A percentile compares a stretch with the other conserved stretches of the same genome.
Evolutionary conservation across 2,329 filamentous ascomycete species (phyloP).

Genomic region (Aspergillus floridensis): DNA sequence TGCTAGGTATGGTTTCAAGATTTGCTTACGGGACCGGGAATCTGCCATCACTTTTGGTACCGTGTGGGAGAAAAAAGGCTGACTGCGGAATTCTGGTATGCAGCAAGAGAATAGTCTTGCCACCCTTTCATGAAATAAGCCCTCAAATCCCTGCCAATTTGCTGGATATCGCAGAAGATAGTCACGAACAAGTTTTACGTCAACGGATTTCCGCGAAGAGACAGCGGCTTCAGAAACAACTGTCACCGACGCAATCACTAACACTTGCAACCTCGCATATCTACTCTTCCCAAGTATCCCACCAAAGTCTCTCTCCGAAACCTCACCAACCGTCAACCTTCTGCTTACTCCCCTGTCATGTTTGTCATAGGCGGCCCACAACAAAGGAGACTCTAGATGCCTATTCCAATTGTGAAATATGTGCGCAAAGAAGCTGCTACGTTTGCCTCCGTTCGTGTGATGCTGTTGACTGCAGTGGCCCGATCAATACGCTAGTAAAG

Average conservation of each 20-base stretch:
- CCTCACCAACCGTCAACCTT: constrained; percentile 21
- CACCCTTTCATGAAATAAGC: constrained; percentile 16
- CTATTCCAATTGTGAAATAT: constrained; percentile 43
- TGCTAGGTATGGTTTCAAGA: constrained; percentile 3
- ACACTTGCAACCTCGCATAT: constrained; percentile 2
- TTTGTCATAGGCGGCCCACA: constrained; percentile 42
- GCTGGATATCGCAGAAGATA: constrained; percentile 10
- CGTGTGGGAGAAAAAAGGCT: neutral
- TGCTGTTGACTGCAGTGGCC: constrained; percentile 27
- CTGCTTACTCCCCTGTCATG: constrained; percentile 40
- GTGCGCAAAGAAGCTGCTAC: constrained; percentile 39
- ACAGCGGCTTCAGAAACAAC: neutral
- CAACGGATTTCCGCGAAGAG: constrained; percentile 16
- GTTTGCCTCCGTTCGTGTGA: constrained; percentile 44
- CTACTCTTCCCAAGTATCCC: constrained; percentile 14
- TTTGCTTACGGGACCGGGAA: constrained; percentile 8
- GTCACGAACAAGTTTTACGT: constrained; percentile 9
- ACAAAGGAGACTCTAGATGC: constrained; percentile 41
- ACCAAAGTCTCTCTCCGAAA: constrained; percentile 22
- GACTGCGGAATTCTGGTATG: neutral
- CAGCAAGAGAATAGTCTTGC: constrained; percentile 11
- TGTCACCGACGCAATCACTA: constrained; percentile 6
- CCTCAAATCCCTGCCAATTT: constrained; percentile 16
- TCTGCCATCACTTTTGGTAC: neutral
- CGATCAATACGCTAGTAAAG: neutral